A percentile compares a stretch with the other conserved stretches of the same genome.
These are phyloP conservation scores for Spatholobus suberectus DNA, from an alignment of 306 rosid species.

Conservation along the genomic window DNA sequence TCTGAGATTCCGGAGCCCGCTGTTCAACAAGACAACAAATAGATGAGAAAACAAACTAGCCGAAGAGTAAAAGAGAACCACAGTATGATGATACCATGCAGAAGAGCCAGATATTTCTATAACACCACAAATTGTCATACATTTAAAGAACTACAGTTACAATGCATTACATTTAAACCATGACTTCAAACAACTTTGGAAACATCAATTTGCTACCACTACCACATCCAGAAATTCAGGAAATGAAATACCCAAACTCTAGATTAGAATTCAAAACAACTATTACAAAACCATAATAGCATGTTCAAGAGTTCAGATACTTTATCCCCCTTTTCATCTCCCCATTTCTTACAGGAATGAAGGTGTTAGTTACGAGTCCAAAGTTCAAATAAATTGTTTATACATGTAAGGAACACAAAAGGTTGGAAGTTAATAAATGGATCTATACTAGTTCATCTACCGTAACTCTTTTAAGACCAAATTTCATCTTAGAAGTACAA, in stretches of 20 bases:
- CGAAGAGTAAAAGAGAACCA: constrained; percentile 17
- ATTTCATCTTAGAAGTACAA: neutral
- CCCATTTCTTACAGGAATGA: constrained; percentile 1
- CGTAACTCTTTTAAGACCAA: constrained; percentile 5
- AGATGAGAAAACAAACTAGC: constrained; percentile 30
- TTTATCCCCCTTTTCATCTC: constrained; percentile 12
- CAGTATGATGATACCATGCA: constrained; percentile 21
- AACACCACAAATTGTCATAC: neutral
- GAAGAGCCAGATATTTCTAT: neutral
- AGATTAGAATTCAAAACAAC: neutral
- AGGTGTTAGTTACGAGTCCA: neutral
- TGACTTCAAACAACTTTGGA: neutral
- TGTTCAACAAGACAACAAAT: constrained; percentile 46
- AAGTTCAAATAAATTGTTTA: constrained; percentile 11
- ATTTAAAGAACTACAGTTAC: neutral
- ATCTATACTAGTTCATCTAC: neutral
- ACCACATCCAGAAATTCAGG: constrained; percentile 9
- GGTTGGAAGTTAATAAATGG: neutral
- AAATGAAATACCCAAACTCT: constrained; percentile 17
- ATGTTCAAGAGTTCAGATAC: neutral
- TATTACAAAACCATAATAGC: neutral
- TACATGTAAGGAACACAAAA: neutral
- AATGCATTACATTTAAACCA: neutral
- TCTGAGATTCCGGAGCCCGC: constrained; percentile 66
- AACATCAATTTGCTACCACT: neutral